phyloP scores from a whole-genome alignment of 108 stramenopile genomes.

The Epithemia pelagica region DNA sequence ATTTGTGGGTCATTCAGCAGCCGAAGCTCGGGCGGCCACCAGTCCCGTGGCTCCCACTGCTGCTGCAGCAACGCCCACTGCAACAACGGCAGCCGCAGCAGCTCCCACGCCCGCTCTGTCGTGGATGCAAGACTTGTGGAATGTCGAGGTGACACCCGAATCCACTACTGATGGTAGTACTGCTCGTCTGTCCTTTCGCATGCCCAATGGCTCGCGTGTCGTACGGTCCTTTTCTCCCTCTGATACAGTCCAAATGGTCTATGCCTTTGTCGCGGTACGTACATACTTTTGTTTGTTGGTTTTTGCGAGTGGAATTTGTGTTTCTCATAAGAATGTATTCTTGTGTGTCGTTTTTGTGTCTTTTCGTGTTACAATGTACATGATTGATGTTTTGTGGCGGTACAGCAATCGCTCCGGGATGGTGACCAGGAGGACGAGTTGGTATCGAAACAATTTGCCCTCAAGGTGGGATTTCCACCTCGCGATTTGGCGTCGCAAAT shows the following conservation, averaged over 20 bases:
- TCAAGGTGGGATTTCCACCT: conserved; percentile 81
- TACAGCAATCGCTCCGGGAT: background rate
- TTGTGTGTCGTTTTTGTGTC: conserved; percentile 12
- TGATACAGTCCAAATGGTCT: conserved; percentile 48
- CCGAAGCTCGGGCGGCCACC: conserved; percentile 24
- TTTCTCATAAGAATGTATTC: background rate
- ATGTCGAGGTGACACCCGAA: conserved; percentile 48
- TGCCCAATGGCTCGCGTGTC: conserved; percentile 75
- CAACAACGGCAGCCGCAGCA: background rate
- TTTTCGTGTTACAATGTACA: background rate
- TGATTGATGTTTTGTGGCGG: background rate
- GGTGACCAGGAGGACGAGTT: conserved; percentile 44
- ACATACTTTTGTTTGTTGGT: background rate
- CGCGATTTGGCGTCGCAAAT: conserved; percentile 56
- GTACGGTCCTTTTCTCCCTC: conserved; percentile 61
- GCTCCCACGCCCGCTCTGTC: conserved; percentile 14
- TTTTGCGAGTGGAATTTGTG: background rate
- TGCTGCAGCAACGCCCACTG: conserved; percentile 6
- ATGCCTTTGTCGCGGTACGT: conserved; percentile 71
- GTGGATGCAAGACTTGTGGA: conserved; percentile 31
- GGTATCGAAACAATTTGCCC: conserved; percentile 53
- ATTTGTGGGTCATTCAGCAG: conserved; percentile 22
- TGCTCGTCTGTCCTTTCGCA: conserved; percentile 72
- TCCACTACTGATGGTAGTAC: conserved; percentile 27
- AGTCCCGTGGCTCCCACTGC: background rate